phyloP scores from a whole-genome alignment of 257 asterid species.

The Przewalskia tangutica region DNA sequence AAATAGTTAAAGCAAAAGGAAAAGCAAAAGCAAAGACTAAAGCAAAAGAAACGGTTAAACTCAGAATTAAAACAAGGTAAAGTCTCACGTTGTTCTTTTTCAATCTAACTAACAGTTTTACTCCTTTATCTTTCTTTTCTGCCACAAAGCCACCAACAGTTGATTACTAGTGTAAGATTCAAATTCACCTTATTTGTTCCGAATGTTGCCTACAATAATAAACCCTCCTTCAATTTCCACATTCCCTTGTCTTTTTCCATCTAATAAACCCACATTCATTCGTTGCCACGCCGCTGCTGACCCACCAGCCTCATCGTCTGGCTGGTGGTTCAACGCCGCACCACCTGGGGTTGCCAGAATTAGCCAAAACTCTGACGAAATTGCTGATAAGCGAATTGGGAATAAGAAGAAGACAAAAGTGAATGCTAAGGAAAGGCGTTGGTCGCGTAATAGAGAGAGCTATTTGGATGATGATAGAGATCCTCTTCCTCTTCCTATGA shows the following conservation, averaged over 20 bases:
- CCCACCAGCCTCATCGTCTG: too few species aligned
- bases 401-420: constrained; percentile 28
- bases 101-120: neutral
- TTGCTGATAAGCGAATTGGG: constrained; percentile 12
- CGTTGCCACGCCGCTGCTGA: constrained; percentile 41
- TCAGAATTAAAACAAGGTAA: too few species aligned
- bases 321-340: constrained; percentile 38
- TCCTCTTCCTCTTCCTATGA: constrained; percentile 81
- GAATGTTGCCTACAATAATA: constrained; percentile 50
- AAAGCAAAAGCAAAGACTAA: too few species aligned
- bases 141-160: neutral
- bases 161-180: neutral
- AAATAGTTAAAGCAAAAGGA: too few species aligned
- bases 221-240: constrained; percentile 33
- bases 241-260: constrained; percentile 12
- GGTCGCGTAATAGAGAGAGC: constrained; percentile 81
- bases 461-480: constrained; percentile 59
- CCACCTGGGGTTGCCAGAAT: constrained; percentile 20
- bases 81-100: neutral
- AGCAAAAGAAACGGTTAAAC: too few species aligned
- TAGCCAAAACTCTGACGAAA: constrained; percentile 26
- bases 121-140: neutral
- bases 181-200: constrained; percentile 11
- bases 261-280: neutral
- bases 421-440: constrained; percentile 53